Evolutionary conservation across 2,329 filamentous ascomycete species (phyloP).

Genomic region (Venturia carpophila): DNA sequence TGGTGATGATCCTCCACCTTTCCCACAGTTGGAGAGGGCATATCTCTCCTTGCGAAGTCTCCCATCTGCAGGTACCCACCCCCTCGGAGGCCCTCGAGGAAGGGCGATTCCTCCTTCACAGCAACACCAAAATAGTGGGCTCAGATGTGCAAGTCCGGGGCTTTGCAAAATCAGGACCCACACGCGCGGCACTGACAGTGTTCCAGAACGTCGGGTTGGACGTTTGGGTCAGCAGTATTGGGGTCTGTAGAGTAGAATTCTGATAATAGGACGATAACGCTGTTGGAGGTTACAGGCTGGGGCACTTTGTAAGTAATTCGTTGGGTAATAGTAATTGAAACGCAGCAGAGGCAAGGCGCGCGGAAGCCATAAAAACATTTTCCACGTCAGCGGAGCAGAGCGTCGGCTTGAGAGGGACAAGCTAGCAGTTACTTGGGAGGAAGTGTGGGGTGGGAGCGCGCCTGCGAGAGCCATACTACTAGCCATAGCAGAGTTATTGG

Average conservation of each 20-base stretch:
- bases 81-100: conserved; percentile 19
- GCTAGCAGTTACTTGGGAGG: neutral
- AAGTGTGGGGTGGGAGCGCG: neutral
- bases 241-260: conserved; percentile 21
- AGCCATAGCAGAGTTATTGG: neutral
- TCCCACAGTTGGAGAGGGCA: conserved; percentile 32
- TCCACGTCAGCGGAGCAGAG: conserved; percentile 11
- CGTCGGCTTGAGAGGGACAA: neutral
- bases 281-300: conserved; percentile 31
- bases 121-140: conserved; percentile 21
- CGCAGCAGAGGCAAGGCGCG: conserved; percentile 23
- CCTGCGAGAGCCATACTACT: neutral
- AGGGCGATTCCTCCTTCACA: conserved; percentile 18
- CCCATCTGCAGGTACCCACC: conserved; percentile 43
- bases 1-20: conserved; percentile 35
- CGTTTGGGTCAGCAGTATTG: neutral
- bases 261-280: conserved; percentile 41
- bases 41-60: conserved; percentile 38
- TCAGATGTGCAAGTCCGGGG: conserved; percentile 26
- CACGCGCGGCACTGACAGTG: conserved; percentile 20
- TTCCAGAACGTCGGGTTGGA: conserved; percentile 4
- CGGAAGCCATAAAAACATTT: conserved; percentile 14
- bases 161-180: conserved; percentile 18
- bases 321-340: conserved; percentile 36
- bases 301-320: conserved; percentile 40